phyloP scores from a whole-genome alignment of 2,329 filamentous ascomycete species.

The Myriosclerotinia duriaeana region DNA sequence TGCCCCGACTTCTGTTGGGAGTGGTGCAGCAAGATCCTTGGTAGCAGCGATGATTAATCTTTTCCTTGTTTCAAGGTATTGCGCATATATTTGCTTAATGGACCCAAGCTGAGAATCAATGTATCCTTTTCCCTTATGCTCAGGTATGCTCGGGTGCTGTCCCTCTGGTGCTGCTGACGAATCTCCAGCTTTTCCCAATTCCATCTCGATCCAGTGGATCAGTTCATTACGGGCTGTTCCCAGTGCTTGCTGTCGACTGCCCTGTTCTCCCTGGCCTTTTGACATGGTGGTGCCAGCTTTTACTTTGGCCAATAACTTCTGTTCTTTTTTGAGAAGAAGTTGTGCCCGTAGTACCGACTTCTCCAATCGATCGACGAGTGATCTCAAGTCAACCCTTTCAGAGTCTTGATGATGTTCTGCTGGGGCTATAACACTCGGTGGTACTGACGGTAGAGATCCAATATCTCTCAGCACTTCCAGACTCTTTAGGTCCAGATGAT shows the following conservation, averaged over 20 bases:
- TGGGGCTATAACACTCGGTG: slow-evolving; percentile 34
- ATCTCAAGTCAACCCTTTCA: slow-evolving; percentile 47
- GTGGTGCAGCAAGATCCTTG: slow-evolving; percentile 23
- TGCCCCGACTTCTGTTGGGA: slow-evolving; percentile 3
- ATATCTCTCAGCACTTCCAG: slow-evolving; percentile 30
- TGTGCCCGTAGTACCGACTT: slow-evolving; percentile 60
- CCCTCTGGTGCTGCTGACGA: slow-evolving; percentile 41
- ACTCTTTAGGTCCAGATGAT: slow-evolving; percentile 47
- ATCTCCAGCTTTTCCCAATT: slow-evolving; percentile 53
- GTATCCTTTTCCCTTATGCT: slow-evolving; percentile 32
- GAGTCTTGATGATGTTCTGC: slow-evolving; percentile 31
- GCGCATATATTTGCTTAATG: slow-evolving; percentile 55
- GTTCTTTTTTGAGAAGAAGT: slow-evolving; percentile 55
- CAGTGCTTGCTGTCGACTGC: slow-evolving; percentile 49
- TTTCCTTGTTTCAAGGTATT: slow-evolving; percentile 53
- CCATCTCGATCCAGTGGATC: slow-evolving; percentile 64
- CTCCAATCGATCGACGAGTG: slow-evolving; percentile 54
- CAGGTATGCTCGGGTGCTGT: slow-evolving; percentile 3
- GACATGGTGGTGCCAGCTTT: slow-evolving; percentile 21
- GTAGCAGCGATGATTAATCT: slow-evolving; percentile 45
- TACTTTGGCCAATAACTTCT: slow-evolving; percentile 53
- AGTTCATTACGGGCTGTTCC: slow-evolving; percentile 57
- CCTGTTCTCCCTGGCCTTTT: slow-evolving; percentile 7
- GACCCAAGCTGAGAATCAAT: slow-evolving; percentile 29
- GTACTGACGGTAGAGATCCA: slow-evolving; percentile 35